Evolutionary conservation across 2,329 filamentous ascomycete species (phyloP), one percentile per base, ranked within the genome.

Genomic region (Trichoderma sp.): DNA sequence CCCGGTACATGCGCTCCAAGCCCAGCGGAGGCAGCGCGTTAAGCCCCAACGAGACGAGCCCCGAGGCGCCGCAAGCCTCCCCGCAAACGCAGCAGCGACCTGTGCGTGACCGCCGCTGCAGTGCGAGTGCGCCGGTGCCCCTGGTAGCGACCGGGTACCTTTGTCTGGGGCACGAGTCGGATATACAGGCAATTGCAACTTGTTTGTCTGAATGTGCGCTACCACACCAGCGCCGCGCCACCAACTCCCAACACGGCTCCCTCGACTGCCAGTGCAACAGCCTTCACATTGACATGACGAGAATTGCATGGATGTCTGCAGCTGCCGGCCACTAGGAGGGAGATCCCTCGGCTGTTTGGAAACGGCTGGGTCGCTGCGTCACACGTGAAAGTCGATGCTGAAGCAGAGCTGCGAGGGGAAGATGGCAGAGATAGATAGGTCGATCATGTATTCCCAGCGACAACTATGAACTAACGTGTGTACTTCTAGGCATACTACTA

Each of bases 291-390:
- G 61, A 32, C 21, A 60, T 39, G 18, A 60, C 65, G 39, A 39
- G 24, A 68, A 54, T 55, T 49, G 46, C 66, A 68, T 68, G 66
- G 59, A 68, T 65, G 66, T 64, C 30, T 46, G 28, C 37, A 51
- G 37, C 5, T 54, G 37, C 66, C 49, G 52, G 26, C 68, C 59
- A 51, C 68, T 70, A 69, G 60, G 13, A 21, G 30, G 54, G 55
- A 49, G 55, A 66, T 70, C 68, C 72, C 71, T 73, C 72, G 72
- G 72, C 70, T 69, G 69, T 68, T 69, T 67, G 68, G 65, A 69
- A 64, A 64, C 21, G 24, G 24, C 32, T 55, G 61, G 61, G 11
- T 4, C 21, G 56, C 26, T 43, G 21, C 13, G 54, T 60, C 43
- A 43, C 69, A 72, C 69, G 70, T 72, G 68, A 71, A 70, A 68